These are phyloP conservation scores for Penicillium desertorum DNA, from an alignment of 495 filamentous ascomycete species.

Conservation along the genomic window DNA sequence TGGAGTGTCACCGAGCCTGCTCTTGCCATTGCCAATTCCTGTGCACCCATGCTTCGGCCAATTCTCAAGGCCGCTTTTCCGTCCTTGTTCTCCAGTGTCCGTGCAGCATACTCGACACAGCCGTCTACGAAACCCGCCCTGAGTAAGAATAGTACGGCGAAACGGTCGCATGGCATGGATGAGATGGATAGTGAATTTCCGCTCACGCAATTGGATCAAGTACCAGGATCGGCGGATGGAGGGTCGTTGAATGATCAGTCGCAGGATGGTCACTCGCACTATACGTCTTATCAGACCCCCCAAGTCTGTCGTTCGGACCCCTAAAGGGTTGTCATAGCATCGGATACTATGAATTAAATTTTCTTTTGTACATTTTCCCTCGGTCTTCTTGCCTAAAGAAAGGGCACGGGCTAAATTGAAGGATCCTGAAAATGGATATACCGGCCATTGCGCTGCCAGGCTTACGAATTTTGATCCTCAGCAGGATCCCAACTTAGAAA, in stretches of 20 bases:
- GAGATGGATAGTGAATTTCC: conserved; percentile 23
- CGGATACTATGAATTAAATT: neutral
- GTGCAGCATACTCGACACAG: conserved; percentile 15
- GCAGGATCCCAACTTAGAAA: conserved; percentile 16
- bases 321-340: neutral
- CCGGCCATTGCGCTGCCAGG: conserved; percentile 6
- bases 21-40: conserved; percentile 23
- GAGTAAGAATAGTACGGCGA: conserved; percentile 12
- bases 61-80: conserved; percentile 21
- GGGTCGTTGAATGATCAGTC: conserved; percentile 15
- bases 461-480: conserved; percentile 23
- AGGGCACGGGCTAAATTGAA: neutral
- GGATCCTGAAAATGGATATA: neutral
- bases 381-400: neutral
- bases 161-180: conserved; percentile 17
- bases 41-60: conserved; percentile 29
- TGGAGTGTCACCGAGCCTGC: conserved; percentile 28
- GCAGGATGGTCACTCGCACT: conserved; percentile 13
- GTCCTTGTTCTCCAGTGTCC: conserved; percentile 17
- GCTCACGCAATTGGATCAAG: conserved; percentile 12
- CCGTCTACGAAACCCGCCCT: conserved; percentile 5
- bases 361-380: neutral
- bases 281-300: conserved; percentile 5
- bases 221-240: conserved; percentile 1
- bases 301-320: conserved; percentile 1